These are phyloP conservation scores for Phytophthora meadii DNA, from an alignment of 352 stramenopile species.

Conservation along the genomic window DNA sequence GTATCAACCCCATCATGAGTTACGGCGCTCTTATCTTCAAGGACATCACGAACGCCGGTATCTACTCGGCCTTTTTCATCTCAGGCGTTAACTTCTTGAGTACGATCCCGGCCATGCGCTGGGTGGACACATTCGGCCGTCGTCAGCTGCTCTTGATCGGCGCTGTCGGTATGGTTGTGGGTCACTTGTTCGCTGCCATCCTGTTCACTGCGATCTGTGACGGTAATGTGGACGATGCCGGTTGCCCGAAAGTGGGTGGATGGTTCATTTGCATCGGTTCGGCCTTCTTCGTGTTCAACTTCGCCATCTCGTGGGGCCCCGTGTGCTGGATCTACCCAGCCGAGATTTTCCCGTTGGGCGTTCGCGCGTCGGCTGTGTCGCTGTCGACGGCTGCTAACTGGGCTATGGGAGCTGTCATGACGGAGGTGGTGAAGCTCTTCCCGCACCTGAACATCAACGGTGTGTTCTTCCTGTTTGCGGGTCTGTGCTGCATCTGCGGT, in stretches of 20 bases:
- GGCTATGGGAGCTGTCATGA: slow-evolving; percentile 46
- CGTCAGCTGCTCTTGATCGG: slow-evolving; percentile 49
- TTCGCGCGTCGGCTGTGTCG: slow-evolving; percentile 19
- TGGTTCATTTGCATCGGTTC: slow-evolving; percentile 15
- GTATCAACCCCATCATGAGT: slow-evolving; percentile 39
- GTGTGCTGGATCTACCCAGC: slow-evolving; percentile 58
- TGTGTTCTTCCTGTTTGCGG: too few species aligned
- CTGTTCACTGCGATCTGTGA: slow-evolving; percentile 40
- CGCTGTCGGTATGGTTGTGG: slow-evolving; percentile 49
- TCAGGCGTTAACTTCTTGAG: slow-evolving; percentile 42
- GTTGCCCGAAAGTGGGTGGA: slow-evolving; percentile 35
- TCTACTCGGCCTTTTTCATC: slow-evolving; percentile 15
- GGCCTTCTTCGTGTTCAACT: slow-evolving; percentile 11
- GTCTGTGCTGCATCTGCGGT: too few species aligned
- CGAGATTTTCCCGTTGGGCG: slow-evolving; percentile 54
- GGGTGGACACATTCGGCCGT: slow-evolving; percentile 48
- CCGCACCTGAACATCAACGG: slow-evolving; percentile 26
- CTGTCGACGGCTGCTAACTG: slow-evolving; percentile 37
- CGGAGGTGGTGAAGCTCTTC: slow-evolving; percentile 31
- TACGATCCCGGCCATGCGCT: slow-evolving; percentile 48
- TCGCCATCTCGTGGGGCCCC: slow-evolving; percentile 12
- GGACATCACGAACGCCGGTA: slow-evolving; percentile 15
- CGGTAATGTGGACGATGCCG: slow-evolving; percentile 34
- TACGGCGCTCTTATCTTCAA: slow-evolving; percentile 19
- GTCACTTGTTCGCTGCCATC: slow-evolving; percentile 46